phyloP scores from a whole-genome alignment of 352 stramenopile species.

The Globisporangium paddicum region DNA sequence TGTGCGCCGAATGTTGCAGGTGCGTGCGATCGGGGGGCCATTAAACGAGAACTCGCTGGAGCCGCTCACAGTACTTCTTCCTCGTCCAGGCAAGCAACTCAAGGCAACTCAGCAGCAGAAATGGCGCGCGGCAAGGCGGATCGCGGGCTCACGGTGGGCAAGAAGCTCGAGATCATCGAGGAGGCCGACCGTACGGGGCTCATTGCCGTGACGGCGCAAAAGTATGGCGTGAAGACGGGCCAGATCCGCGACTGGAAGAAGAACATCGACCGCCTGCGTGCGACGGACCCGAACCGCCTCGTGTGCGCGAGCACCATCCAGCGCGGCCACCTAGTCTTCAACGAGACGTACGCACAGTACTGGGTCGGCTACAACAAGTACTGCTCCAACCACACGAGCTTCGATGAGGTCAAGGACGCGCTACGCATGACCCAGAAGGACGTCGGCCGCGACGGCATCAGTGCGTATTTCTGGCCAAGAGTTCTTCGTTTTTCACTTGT shows the following conservation, averaged over 20 bases:
- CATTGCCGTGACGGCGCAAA: conserved; percentile 72
- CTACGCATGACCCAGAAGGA: conserved; percentile 72
- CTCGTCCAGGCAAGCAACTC: neutral
- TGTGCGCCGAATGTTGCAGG: too few species aligned
- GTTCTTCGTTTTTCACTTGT: neutral
- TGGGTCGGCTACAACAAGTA: conserved; percentile 90
- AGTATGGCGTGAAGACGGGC: conserved; percentile 83
- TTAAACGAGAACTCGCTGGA: conserved; percentile 42
- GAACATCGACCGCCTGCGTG: conserved; percentile 70
- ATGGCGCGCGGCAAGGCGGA: conserved; percentile 85
- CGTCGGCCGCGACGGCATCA: conserved; percentile 66
- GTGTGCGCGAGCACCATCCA: conserved; percentile 81
- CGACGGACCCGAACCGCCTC: conserved; percentile 74
- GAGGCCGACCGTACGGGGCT: conserved; percentile 78
- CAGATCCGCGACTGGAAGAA: conserved; percentile 89
- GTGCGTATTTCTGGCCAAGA: conserved; percentile 26
- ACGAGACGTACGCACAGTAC: conserved; percentile 87
- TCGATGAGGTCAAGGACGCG: conserved; percentile 61
- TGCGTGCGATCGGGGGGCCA: conserved; percentile 12
- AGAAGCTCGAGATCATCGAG: conserved; percentile 88
- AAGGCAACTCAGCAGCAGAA: neutral
- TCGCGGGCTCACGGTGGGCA: conserved; percentile 74
- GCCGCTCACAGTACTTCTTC: conserved; percentile 19
- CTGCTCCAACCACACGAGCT: conserved; percentile 69
- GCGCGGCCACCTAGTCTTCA: conserved; percentile 81